Evolutionary conservation across 805 yeast genomes (phyloP).

Genomic region (Yarrowia sp.): DNA sequence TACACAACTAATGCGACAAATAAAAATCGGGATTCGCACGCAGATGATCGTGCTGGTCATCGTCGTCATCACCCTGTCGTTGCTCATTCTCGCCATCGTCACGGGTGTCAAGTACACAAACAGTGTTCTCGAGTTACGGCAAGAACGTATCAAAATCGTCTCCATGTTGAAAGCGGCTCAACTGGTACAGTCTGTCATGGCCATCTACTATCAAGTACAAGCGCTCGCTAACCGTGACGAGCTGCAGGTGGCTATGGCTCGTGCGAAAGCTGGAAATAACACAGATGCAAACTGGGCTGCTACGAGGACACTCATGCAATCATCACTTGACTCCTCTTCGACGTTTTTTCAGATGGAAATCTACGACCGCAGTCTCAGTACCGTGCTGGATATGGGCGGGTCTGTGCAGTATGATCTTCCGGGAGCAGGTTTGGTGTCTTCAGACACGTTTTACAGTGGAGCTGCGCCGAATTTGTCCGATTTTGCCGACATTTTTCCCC

Average conservation of each 20-base stretch:
- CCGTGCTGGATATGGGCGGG: conserved; percentile 43
- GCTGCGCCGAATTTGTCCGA: conserved; percentile 4
- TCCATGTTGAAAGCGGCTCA: conserved; percentile 82
- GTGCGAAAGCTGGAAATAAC: conserved; percentile 70
- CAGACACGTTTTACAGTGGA: not conserved
- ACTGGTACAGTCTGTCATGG: conserved; percentile 62
- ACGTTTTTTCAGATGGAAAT: conserved; percentile 61
- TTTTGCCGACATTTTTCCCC: conserved; percentile 7
- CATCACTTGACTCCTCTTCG: conserved; percentile 62
- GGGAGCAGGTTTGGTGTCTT: not conserved
- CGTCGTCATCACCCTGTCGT: conserved; percentile 62
- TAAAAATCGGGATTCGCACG: conserved; percentile 59
- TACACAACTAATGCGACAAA: conserved; percentile 28
- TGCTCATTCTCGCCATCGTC: conserved; percentile 67
- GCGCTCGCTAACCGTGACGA: conserved; percentile 63
- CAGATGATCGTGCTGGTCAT: conserved; percentile 70
- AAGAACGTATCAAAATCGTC: conserved; percentile 70
- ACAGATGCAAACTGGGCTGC: conserved; percentile 49
- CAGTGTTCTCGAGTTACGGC: conserved; percentile 59
- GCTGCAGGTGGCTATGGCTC: conserved; percentile 57
- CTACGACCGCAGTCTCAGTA: conserved; percentile 57
- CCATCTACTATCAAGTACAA: conserved; percentile 63
- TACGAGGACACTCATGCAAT: conserved; percentile 52
- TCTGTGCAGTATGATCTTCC: conserved; percentile 8
- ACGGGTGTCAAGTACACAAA: conserved; percentile 49